Percentiles rank a stretch among this genome's conserved stretches.
Evolutionary conservation across 2,329 filamentous ascomycete genomes (phyloP).

Genomic region (Sporothrix schenckii): DNA sequence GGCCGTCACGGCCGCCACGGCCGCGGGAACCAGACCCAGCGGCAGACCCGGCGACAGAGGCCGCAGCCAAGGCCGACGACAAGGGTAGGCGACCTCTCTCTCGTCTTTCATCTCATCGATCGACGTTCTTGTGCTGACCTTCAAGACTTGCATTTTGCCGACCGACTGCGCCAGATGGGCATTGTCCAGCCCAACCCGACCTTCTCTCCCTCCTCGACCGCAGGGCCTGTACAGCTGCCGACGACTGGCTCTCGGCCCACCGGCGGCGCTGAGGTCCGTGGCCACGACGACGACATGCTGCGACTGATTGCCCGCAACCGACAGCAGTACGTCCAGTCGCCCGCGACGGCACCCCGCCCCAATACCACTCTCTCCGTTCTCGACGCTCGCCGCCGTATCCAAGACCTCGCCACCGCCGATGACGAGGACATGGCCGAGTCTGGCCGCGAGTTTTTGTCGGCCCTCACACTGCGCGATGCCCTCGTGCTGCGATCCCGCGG

Average conservation of each 20-base stretch:
- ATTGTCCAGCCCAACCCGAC: slow-evolving; percentile 59
- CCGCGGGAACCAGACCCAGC: slow-evolving; percentile 34
- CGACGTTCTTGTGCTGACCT: slow-evolving; percentile 28
- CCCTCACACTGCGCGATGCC: slow-evolving; percentile 52
- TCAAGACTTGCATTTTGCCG: slow-evolving; percentile 50
- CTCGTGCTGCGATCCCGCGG: slow-evolving; percentile 51
- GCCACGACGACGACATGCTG: slow-evolving; percentile 34
- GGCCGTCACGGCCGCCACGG: slow-evolving; percentile 26
- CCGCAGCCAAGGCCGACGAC: slow-evolving; percentile 19
- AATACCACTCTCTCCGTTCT: slow-evolving; percentile 56
- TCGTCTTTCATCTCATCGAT: slow-evolving; percentile 35
- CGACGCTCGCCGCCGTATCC: slow-evolving; percentile 51
- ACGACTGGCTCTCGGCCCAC: slow-evolving; percentile 5
- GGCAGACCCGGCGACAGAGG: slow-evolving; percentile 18
- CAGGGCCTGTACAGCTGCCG: slow-evolving; percentile 32
- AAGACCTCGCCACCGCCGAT: slow-evolving; percentile 51
- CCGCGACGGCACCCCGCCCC: slow-evolving; percentile 40
- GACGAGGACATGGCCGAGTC: slow-evolving; percentile 29
- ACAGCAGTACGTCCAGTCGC: slow-evolving; percentile 27
- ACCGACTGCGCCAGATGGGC: slow-evolving; percentile 58
- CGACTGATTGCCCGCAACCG: slow-evolving; percentile 31
- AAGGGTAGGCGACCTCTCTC: slow-evolving; percentile 19
- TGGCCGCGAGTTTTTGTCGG: slow-evolving; percentile 53
- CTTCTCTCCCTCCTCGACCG: slow-evolving; percentile 56
- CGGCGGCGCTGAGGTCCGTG: slow-evolving; percentile 8